These are phyloP conservation scores for Diplodia seriata DNA, from an alignment of 2,329 filamentous ascomycete species.

Conservation along the genomic window DNA sequence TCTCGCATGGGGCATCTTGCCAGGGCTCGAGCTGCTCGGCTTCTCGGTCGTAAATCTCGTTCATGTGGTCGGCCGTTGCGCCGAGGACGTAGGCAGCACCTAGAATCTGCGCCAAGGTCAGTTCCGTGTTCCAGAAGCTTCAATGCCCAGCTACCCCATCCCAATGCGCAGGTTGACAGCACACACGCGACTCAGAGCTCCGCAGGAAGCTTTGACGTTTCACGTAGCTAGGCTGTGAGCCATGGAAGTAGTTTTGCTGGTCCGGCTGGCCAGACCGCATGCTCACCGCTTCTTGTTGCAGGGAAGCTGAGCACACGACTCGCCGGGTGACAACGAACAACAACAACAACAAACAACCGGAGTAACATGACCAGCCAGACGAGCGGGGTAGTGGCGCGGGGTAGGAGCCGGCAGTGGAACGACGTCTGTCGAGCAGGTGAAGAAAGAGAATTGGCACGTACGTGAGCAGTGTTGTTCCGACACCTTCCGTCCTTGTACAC, in stretches of 20 bases:
- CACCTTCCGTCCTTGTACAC: constrained; percentile 76
- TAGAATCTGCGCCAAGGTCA: constrained; percentile 62
- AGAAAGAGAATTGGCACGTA: constrained; percentile 44
- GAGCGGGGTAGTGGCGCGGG: background rate
- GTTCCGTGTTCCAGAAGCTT: constrained; percentile 1
- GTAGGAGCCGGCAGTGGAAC: background rate
- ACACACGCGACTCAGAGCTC: background rate
- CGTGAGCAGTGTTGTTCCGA: constrained; percentile 84
- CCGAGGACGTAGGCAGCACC: constrained; percentile 87
- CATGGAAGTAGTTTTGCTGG: constrained; percentile 1
- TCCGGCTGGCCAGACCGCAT: constrained; percentile 1
- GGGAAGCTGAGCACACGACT: constrained; percentile 8
- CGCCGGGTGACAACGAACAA: background rate
- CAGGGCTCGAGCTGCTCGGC: constrained; percentile 76
- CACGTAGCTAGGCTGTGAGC: constrained; percentile 4
- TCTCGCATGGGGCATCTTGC: constrained; percentile 82
- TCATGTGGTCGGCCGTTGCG: constrained; percentile 73
- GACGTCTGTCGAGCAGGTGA: constrained; percentile 12
- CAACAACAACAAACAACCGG: constrained; percentile 5
- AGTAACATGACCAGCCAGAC: background rate
- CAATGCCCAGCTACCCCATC: background rate
- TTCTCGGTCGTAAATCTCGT: constrained; percentile 81
- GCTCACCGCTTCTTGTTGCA: constrained; percentile 9
- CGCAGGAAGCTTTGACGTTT: background rate
- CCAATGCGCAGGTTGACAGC: background rate